Conservation (phyloP, 2,329 filamentous ascomycete species). For the Cladosporium sp. region DNA sequence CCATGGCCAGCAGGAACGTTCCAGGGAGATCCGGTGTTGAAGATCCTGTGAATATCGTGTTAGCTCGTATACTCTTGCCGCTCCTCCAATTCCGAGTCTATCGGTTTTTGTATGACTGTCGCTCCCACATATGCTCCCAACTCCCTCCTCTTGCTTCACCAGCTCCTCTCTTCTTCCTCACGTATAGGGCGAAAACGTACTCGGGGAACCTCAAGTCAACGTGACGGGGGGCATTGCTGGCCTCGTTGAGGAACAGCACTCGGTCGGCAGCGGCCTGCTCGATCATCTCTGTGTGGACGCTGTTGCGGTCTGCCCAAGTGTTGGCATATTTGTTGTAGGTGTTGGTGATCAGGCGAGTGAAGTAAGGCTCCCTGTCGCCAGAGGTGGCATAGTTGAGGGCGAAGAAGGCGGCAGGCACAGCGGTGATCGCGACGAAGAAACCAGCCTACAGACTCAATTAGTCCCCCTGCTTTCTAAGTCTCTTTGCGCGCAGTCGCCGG, state of each 20-base stretch:
- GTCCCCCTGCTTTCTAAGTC: not conserved
- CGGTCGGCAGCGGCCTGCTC: conserved; percentile 65
- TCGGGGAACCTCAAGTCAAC: conserved; percentile 63
- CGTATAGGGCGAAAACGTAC: conserved; percentile 49
- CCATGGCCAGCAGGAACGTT: conserved; percentile 64
- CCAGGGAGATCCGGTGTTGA: conserved; percentile 63
- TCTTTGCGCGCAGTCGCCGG: conserved; percentile 7
- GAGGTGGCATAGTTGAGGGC: conserved; percentile 46
- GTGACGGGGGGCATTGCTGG: conserved; percentile 45
- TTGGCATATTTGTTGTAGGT: conserved; percentile 57
- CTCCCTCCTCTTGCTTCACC: not conserved
- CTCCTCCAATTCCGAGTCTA: not conserved
- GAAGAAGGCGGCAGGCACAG: conserved; percentile 45
- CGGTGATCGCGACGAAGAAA: conserved; percentile 50
- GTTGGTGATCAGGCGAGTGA: conserved; percentile 57
- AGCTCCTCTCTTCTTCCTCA: not conserved
- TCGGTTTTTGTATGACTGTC: not conserved
- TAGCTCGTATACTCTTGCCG: not conserved
- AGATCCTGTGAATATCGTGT: conserved; percentile 48
- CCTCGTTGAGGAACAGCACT: conserved; percentile 56
- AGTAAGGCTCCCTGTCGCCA: conserved; percentile 42
- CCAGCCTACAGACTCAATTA: conserved; percentile 38
- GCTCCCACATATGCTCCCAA: not conserved
- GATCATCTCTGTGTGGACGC: conserved; percentile 59
- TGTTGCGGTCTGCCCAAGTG: conserved; percentile 57